Percentiles rank a stretch among this genome's conserved stretches.
Conservation (phyloP, 768 basidiomycete species). For the Saitozyma podzolica region DNA sequence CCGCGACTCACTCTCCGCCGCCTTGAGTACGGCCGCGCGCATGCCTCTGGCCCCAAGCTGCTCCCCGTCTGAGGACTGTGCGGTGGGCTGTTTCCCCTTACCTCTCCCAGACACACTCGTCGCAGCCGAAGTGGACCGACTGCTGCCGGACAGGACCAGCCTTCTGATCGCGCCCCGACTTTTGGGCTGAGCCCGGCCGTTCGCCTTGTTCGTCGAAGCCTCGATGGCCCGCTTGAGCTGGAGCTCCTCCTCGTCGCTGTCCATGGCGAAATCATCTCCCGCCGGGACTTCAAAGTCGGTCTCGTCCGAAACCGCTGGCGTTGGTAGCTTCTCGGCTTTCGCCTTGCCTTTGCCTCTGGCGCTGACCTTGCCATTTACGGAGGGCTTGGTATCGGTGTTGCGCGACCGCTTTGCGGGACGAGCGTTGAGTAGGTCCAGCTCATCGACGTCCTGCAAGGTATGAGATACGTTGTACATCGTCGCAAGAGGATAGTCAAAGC, state of each 20-base stretch:
- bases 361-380: conserved; percentile 11
- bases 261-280: conserved; percentile 37
- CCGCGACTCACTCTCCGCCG: too few relatives aligned
- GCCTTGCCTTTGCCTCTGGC: conserved; percentile 27
- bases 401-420: neutral
- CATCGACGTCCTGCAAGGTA: neutral
- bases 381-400: conserved; percentile 3
- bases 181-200: too few relatives aligned
- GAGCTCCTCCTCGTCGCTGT: conserved; percentile 39
- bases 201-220: conserved; percentile 3
- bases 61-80: too few relatives aligned
- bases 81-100: too few relatives aligned
- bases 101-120: too few relatives aligned
- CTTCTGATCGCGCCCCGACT: too few relatives aligned
- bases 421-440: neutral
- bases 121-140: too few relatives aligned
- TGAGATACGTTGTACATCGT: neutral
- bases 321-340: conserved; percentile 3
- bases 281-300: conserved; percentile 9
- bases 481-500: neutral
- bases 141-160: too few relatives aligned
- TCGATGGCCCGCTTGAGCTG: conserved; percentile 31
- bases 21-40: too few relatives aligned
- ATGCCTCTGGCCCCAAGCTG: too few relatives aligned
- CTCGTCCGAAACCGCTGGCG: conserved; percentile 6